Evolutionary conservation across 2,329 filamentous ascomycete genomes (phyloP).

Genomic region (Xylaria polymorpha): DNA sequence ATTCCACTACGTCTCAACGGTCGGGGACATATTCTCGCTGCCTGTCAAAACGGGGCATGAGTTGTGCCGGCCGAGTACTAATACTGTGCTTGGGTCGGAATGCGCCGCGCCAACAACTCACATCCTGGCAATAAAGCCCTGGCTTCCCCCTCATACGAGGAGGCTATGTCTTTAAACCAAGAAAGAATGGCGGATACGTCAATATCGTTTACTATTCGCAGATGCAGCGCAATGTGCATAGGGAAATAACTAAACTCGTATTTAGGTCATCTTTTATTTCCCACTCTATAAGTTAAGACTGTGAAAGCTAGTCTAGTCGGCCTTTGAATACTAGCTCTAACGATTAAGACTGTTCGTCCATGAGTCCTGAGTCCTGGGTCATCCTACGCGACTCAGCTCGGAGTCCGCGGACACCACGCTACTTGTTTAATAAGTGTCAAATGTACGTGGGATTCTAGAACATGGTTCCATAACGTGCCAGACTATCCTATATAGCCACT

Average conservation of each 20-base stretch:
- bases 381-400: not conserved
- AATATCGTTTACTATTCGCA: not conserved
- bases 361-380: not conserved
- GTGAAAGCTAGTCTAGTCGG: no score
- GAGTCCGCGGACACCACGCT: not conserved
- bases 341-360: not conserved
- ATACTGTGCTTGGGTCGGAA: no score
- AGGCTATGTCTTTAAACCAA: not conserved
- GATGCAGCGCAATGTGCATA: no score
- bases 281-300: no score
- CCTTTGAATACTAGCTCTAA: no score
- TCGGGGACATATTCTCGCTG: not conserved
- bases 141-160: not conserved
- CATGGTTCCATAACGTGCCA: not conserved
- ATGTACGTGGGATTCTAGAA: not conserved
- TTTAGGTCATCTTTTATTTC: no score
- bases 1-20: not conserved
- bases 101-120: not conserved
- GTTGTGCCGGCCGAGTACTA: not conserved
- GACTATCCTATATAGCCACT: not conserved
- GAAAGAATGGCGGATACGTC: not conserved
- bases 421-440: not conserved
- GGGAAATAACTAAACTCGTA: no score
- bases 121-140: not conserved
- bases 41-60: not conserved